Evolutionary conservation across 345 rosid species (phyloP), one percentile per base, ranked within the genome.

Genomic region (Geranium rotundifolium): DNA sequence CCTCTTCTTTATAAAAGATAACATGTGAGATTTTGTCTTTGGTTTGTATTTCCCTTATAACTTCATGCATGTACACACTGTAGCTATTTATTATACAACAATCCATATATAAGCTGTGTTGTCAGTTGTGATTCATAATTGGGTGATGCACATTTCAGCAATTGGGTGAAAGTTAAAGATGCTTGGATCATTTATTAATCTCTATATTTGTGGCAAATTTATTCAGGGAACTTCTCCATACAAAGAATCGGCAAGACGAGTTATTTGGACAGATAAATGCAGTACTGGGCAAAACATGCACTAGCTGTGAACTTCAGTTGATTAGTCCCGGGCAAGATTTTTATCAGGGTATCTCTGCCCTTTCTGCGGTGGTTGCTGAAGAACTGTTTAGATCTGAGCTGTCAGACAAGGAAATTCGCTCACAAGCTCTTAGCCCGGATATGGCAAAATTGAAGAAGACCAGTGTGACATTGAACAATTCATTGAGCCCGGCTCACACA

Each of bases 1-100:
- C 67, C 96, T 88, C 69, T 88, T 91, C 84, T 88, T 91, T 60
- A 71, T 91, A 39, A 86, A 84, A 13, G 96, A 88, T 76, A 88
- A 79, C 80, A 50, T 76, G 97, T 88, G 75, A 83, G 93, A 29
- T 20, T 62, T 9, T 52, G 1, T 30, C 49, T 29, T 17, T 14
- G 18, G 7, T 8, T 65, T 23, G 27, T 23, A 23, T 23, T 23
- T 23, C 27, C 19, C 57, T 0, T 37, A 34, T 34, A 46, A 29
- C 30, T 62, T 56, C 17, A 30, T 58, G 30, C 46, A 37, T 10
- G 7, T 37, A 37, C 46, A 37, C 7, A 10, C 46, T 37, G 18
- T 7, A 23, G 3, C 56, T 41, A 56, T 19, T 58, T 62, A 13
- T 0, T 37, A 37, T 5, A 37, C 0, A 37, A 37, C 7, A 37